Percentiles rank a stretch among this genome's conserved stretches.
These are phyloP conservation scores for Lyophyllum shimeji DNA, from an alignment of 768 basidiomycete species.

Conservation along the genomic window DNA sequence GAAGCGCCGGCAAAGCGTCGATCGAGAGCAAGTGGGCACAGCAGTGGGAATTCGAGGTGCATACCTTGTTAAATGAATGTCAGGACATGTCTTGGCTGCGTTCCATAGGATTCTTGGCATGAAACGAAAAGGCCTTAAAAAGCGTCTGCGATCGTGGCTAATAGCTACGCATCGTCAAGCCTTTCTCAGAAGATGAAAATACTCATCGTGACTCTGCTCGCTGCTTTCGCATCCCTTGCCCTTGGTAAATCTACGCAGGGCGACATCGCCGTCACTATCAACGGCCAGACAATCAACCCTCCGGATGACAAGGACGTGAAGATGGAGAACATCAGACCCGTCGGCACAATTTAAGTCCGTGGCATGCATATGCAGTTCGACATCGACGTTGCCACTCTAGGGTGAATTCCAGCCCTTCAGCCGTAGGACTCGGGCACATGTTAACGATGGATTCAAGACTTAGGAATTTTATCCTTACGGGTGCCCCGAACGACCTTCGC, in stretches of 20 bases:
- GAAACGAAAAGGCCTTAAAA: neutral
- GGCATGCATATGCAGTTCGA: slow-evolving; percentile 3
- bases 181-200: neutral
- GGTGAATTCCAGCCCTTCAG: neutral
- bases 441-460: neutral
- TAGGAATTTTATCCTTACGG: neutral
- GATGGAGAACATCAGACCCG: neutral
- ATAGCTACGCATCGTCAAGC: neutral
- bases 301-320: neutral
- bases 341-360: neutral
- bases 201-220: neutral
- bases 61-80: no score
- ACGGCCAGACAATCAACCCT: neutral
- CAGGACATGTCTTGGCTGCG: neutral
- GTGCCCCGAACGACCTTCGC: neutral
- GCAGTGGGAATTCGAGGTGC: no score
- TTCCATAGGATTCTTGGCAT: neutral
- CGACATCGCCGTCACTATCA: slow-evolving; percentile 5
- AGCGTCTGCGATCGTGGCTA: no score
- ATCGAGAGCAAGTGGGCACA: no score
- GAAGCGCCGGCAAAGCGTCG: no score
- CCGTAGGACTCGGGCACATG: neutral
- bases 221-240: neutral
- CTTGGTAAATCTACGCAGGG: neutral
- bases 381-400: slow-evolving; percentile 1